These are phyloP conservation scores for Stachybotrys chartarum DNA, from an alignment of 2,329 filamentous ascomycete genomes.

Conservation along the genomic window DNA sequence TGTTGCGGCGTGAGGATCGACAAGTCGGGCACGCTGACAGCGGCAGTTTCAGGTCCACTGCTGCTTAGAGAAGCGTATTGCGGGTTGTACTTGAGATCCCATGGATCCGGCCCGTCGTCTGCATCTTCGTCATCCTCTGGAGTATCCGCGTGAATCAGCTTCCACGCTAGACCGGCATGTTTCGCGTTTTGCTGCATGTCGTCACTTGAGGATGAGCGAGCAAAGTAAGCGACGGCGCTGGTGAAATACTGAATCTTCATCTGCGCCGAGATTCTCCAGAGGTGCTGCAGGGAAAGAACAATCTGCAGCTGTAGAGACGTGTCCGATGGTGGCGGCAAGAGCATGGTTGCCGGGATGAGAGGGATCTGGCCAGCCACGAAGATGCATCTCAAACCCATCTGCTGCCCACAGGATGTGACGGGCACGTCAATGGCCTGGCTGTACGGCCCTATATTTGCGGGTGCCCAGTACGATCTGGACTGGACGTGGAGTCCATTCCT, in stretches of 20 bases:
- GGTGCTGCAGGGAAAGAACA: slow-evolving; percentile 74
- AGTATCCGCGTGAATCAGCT: slow-evolving; percentile 28
- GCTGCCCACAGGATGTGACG: slow-evolving; percentile 9
- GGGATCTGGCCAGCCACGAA: slow-evolving; percentile 89
- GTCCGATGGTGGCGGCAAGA: slow-evolving; percentile 34
- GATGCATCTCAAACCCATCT: slow-evolving; percentile 31
- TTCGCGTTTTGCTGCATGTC: slow-evolving; percentile 26
- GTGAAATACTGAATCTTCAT: slow-evolving; percentile 70
- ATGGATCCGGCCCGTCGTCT: slow-evolving; percentile 53
- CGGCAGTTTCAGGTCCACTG: slow-evolving; percentile 13
- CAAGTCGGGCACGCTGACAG: slow-evolving; percentile 42
- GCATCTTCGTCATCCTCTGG: slow-evolving; percentile 36
- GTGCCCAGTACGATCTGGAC: slow-evolving; percentile 92
- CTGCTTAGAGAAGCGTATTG: slow-evolving; percentile 35
- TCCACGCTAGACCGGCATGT: slow-evolving; percentile 42
- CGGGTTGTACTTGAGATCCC: slow-evolving; percentile 57
- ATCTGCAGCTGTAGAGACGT: slow-evolving; percentile 49
- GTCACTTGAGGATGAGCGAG: slow-evolving; percentile 23
- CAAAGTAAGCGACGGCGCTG: slow-evolving; percentile 68
- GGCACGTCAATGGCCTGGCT: slow-evolving; percentile 71
- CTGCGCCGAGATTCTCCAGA: slow-evolving; percentile 73
- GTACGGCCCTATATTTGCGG: slow-evolving; percentile 95
- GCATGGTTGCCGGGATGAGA: slow-evolving; percentile 74
- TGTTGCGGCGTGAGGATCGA: slow-evolving; percentile 30
- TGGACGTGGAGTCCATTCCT: slow-evolving; percentile 78